These are phyloP conservation scores for Ceratocystis diversiconidia DNA, from an alignment of 2,329 filamentous ascomycete genomes.

Conservation along the genomic window DNA sequence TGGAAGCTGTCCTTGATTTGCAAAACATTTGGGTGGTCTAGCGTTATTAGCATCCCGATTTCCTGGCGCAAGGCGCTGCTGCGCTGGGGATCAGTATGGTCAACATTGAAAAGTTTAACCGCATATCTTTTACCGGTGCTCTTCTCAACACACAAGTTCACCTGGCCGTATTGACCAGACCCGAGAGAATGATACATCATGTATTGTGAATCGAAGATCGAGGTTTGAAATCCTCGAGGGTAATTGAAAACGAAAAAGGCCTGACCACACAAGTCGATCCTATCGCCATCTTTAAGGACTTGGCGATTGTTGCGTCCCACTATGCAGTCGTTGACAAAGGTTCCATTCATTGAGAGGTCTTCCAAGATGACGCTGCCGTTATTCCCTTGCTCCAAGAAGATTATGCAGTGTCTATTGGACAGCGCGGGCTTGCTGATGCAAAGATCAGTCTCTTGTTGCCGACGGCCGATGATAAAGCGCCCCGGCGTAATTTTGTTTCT, in stretches of 20 bases:
- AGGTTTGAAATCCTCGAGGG: slow-evolving; percentile 48
- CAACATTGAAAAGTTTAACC: slow-evolving; percentile 86
- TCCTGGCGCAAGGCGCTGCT: slow-evolving; percentile 65
- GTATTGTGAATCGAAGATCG: slow-evolving; percentile 74
- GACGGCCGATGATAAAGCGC: slow-evolving; percentile 15
- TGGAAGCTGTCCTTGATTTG: slow-evolving; percentile 93
- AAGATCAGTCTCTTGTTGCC: slow-evolving; percentile 37
- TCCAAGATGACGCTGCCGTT: slow-evolving; percentile 57
- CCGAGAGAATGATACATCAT: slow-evolving; percentile 71
- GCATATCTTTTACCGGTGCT: slow-evolving; percentile 68
- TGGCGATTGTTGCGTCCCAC: slow-evolving; percentile 85
- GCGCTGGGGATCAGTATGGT: slow-evolving; percentile 34
- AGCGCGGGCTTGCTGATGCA: slow-evolving; percentile 49
- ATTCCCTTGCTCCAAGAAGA: slow-evolving; percentile 49
- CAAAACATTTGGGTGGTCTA: slow-evolving; percentile 83
- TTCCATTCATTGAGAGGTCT: slow-evolving; percentile 90
- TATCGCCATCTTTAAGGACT: slow-evolving; percentile 77
- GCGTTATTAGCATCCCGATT: slow-evolving; percentile 92
- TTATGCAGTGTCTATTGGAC: slow-evolving; percentile 66
- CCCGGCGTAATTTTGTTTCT: slow-evolving; percentile 24
- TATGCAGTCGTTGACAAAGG: slow-evolving; percentile 83
- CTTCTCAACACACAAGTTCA: slow-evolving; percentile 83
- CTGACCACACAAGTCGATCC: slow-evolving; percentile 73
- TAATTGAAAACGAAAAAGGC: slow-evolving; percentile 88
- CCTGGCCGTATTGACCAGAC: slow-evolving; percentile 89